Evolutionary conservation across 2,329 filamentous ascomycete genomes (phyloP), one percentile per base, ranked within the genome.

Genomic region (Monilinia fructigena): DNA sequence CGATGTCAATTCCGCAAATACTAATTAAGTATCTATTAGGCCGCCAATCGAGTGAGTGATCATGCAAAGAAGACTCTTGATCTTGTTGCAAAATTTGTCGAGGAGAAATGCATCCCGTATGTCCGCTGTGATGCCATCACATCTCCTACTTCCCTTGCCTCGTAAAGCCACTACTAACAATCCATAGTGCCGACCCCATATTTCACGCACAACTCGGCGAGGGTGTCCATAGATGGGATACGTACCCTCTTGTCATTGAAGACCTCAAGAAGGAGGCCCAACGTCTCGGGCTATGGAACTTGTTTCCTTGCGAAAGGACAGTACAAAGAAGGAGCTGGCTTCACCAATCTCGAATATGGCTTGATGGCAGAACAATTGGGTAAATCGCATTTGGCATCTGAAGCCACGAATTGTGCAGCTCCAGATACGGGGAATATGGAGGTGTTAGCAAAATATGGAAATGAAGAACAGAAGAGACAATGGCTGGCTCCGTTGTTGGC

Each of bases 401-500:
- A 95, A 82, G 92, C 93, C 35, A 91, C 89, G 77, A 97, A 97
- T 80, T 96, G 93, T 79, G 85, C 93, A 47, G 93, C 93, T 4
- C 93, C 93, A 3, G 93, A 97, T 78, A 97, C 93, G 4, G 93
- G 93, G 60, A 97, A 97, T 79, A 97, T 97, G 92, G 93, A 97
- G 78, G 93, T 97, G 28, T 77, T 97, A 72, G 93, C 93, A 75
- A 95, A 94, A 81, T 97, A 96, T 77, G 93, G 92, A 71, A 93
- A 88, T 72, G 91, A 91, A 14, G 87, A 84, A 59, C 92, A 97
- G 80, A 96, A 97, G 85, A 83, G 86, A 73, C 77, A 89, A 77
- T 97, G 93, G 93, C 82, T 97, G 65, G 84, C 82, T 72, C 93
- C 92, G 6, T 81, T 97, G 73, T 84, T 97, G 79, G 86, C 92